phyloP scores from a whole-genome alignment of 306 rosid species.

The Dryas drummondii region DNA sequence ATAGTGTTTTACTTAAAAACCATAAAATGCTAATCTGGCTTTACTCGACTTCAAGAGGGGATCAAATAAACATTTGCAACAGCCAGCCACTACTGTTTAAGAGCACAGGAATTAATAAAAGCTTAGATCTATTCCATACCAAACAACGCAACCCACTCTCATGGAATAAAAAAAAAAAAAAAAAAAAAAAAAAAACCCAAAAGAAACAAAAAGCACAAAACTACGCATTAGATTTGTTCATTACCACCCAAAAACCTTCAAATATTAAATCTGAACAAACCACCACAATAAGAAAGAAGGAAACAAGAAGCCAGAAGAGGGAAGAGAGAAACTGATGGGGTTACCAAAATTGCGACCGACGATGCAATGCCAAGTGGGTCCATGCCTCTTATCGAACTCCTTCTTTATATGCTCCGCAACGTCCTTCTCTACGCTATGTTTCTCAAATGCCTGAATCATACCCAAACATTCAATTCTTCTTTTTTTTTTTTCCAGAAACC shows the following conservation, averaged over 20 bases:
- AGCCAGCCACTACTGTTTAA: background rate
- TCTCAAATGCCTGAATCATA: slow-evolving; percentile 81
- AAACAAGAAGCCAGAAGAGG: slow-evolving; percentile 2
- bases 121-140: slow-evolving; percentile 39
- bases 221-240: background rate
- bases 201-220: background rate
- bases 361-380: slow-evolving; percentile 98
- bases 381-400: slow-evolving; percentile 85
- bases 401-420: slow-evolving; percentile 91
- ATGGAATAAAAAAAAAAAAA: too few species aligned
- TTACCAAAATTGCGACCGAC: slow-evolving; percentile 97
- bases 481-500: background rate
- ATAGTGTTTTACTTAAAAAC: background rate
- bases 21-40: background rate
- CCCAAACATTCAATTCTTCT: background rate
- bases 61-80: background rate
- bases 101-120: background rate
- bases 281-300: background rate
- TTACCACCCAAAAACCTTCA: slow-evolving; percentile 3
- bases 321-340: slow-evolving; percentile 1
- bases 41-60: background rate
- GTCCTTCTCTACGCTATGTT: slow-evolving; percentile 79
- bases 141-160: slow-evolving; percentile 17
- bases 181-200: slow-evolving; percentile 5
- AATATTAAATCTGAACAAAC: slow-evolving; percentile 20